Percentiles rank a stretch among this genome's conserved stretches.
phyloP scores from a whole-genome alignment of 2,329 filamentous ascomycete species.

The Emmonsia crescens region DNA sequence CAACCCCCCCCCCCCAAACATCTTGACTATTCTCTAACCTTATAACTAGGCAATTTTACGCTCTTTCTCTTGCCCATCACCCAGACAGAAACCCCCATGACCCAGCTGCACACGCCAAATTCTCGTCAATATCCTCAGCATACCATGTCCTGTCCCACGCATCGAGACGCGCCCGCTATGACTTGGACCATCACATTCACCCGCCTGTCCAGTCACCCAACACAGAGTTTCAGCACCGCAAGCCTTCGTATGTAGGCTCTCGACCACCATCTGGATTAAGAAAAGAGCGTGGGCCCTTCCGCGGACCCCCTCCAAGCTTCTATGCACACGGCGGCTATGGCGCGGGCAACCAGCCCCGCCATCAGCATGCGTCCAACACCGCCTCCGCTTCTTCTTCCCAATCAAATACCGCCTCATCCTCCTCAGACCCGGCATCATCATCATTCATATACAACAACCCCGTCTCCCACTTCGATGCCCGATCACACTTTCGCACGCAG shows the following conservation, averaged over 20 bases:
- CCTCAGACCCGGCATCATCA: constrained; percentile 20
- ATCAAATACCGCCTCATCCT: constrained; percentile 4
- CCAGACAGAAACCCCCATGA: constrained; percentile 80
- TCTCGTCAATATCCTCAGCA: constrained; percentile 73
- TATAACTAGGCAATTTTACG: constrained; percentile 58
- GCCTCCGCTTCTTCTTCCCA: constrained; percentile 10
- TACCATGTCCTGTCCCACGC: constrained; percentile 66
- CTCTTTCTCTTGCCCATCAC: constrained; percentile 82
- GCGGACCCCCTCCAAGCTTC: constrained; percentile 81
- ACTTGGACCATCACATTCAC: constrained; percentile 45
- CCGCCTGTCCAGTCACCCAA: constrained; percentile 18
- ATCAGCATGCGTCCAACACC: constrained; percentile 3
- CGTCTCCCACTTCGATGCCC: constrained; percentile 68
- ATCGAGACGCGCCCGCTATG: constrained; percentile 68
- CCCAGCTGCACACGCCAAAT: constrained; percentile 60
- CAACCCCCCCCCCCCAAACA: no score
- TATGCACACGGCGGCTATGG: constrained; percentile 76
- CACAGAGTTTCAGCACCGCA: constrained; percentile 25
- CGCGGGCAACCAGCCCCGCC: constrained; percentile 10
- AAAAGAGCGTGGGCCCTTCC: constrained; percentile 62
- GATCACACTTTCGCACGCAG: constrained; percentile 63
- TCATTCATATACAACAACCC: constrained; percentile 37
- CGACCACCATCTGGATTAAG: constrained; percentile 73
- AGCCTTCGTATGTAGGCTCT: constrained; percentile 45
- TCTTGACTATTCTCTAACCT: neutral